Evolutionary conservation across 176 grass and related monocot species (phyloP).

Genomic region (Musa beccarii): DNA sequence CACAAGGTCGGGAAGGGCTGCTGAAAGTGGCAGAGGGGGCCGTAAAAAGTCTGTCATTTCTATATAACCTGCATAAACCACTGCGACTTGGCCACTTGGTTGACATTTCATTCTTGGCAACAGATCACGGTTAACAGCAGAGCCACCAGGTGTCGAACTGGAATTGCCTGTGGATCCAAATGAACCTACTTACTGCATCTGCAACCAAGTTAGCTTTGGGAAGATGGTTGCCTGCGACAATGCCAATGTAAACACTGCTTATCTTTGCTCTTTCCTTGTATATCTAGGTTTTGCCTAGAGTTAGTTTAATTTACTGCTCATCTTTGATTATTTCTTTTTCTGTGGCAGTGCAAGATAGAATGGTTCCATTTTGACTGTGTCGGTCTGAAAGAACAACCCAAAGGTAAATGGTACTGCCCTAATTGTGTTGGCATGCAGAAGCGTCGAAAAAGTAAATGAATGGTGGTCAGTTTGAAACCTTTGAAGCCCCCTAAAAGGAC

Average conservation of each 20-base stretch:
- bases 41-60: constrained; percentile 71
- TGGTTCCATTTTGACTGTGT: constrained; percentile 96
- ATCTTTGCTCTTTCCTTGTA: neutral
- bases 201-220: constrained; percentile 91
- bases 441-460: constrained; percentile 72
- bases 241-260: constrained; percentile 29
- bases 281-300: neutral
- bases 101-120: neutral
- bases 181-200: constrained; percentile 85
- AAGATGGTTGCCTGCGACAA: constrained; percentile 97
- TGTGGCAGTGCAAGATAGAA: constrained; percentile 90
- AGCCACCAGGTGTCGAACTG: constrained; percentile 56
- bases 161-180: constrained; percentile 95
- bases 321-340: neutral
- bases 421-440: constrained; percentile 60
- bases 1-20: constrained; percentile 49
- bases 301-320: neutral
- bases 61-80: neutral
- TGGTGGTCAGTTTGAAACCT: neutral
- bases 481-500: neutral
- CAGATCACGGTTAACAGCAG: constrained; percentile 48
- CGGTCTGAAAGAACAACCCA: constrained; percentile 84
- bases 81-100: neutral
- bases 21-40: constrained; percentile 83
- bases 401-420: constrained; percentile 93